Base-by-base conservation (phyloP, 192 early-diverging fungal genomes). In the Linnemannia hyalina region DNA sequence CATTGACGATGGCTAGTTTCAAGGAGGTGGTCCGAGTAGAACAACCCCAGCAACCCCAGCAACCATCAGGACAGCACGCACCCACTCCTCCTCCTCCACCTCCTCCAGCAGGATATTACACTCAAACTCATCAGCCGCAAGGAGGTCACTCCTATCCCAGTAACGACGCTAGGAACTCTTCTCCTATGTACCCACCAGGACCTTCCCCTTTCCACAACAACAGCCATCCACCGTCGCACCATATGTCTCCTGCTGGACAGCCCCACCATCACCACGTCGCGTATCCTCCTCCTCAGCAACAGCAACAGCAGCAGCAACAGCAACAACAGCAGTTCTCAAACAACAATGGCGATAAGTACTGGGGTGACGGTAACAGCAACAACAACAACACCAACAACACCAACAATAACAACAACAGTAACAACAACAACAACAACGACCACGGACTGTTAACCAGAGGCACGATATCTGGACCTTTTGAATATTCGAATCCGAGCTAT, bases 1-100 rank as follows among this genome's bases (percentile, higher is more conserved):
- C 82, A 0, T 68, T 78, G 57, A 78, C 82, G 15, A 83, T 83
- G 82, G 70, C 82, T 1, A 83, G 82, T 26, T 76, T 83, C 23
- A 70, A 72, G 40, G 70, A 77, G 6, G 41, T 83, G 76, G 76
- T 70, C 49, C 60, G 60, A n/a, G 76, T 77, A 71, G 60, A 74
- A 4, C 82, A 74, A 44, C 46, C 29, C 15, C 70, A 77, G 4
- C 81, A 77, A 29, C 81, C 38, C 1, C 52, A 70, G 29, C 76
- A 77, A 41, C 65, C 54, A 63, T 20, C 44, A 36, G 68, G 35
- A 70, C 38, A 52, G 38, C 38, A 52, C 49, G 49, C 18, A 20
- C 49, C 49, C 3, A 5, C 13, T 38, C 68, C 35, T 36, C 20
- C 36, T 22, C 26, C 36, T 6, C 20, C 68, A 7, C 26, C 36